Conservation (phyloP, 2,329 filamentous ascomycete genomes). For the Cryphonectria japonica region DNA sequence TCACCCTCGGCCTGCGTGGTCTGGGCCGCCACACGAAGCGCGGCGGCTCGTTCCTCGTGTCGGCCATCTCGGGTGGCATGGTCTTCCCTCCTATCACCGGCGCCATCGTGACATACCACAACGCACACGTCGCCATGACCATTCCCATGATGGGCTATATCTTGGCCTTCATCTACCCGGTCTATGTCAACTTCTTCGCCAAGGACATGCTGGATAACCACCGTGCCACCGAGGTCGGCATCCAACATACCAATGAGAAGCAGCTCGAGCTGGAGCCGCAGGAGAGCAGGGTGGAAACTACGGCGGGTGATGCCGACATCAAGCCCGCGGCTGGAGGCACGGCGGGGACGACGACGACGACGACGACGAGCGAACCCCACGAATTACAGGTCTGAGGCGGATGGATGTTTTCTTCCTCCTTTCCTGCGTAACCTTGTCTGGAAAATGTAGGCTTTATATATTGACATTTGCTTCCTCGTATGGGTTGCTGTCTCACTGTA, state of each 20-base stretch:
- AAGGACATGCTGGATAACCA: slow-evolving; percentile 38
- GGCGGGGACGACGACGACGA: not conserved
- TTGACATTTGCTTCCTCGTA: not conserved
- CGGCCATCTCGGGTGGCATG: slow-evolving; percentile 58
- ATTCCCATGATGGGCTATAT: slow-evolving; percentile 39
- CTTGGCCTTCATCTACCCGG: slow-evolving; percentile 36
- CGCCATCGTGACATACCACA: slow-evolving; percentile 20
- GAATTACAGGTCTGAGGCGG: slow-evolving; percentile 4
- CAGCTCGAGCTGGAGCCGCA: slow-evolving; percentile 35
- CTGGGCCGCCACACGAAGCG: slow-evolving; percentile 60
- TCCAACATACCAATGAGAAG: slow-evolving; percentile 34
- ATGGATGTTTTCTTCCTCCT: not conserved
- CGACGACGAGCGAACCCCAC: not conserved
- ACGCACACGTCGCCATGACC: slow-evolving; percentile 36
- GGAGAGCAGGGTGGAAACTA: slow-evolving; percentile 25
- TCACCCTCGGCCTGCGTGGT: slow-evolving; percentile 60
- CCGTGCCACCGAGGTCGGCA: slow-evolving; percentile 35
- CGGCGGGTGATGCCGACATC: not conserved
- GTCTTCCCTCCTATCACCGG: slow-evolving; percentile 59
- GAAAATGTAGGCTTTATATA: not conserved
- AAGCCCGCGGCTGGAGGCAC: not conserved
- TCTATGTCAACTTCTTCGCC: slow-evolving; percentile 40
- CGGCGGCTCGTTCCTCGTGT: slow-evolving; percentile 58
- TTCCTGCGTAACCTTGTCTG: not conserved
- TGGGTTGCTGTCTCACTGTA: not conserved